Conservation (phyloP, 768 basidiomycete genomes). For the Rhizopogon sp. region DNA sequence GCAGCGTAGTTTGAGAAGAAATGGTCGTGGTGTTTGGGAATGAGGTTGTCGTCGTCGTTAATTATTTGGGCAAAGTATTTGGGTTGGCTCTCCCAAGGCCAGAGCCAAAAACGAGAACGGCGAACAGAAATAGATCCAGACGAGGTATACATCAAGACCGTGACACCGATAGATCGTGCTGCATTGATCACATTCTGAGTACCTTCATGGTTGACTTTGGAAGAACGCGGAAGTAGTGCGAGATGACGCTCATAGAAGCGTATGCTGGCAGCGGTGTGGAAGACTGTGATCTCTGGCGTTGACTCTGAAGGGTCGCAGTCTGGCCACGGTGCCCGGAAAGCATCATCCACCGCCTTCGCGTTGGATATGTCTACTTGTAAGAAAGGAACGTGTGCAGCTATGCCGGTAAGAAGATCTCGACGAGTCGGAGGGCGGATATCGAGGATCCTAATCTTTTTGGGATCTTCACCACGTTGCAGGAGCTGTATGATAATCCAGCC, state of each 20-base stretch:
- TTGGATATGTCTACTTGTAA: constrained; percentile 56
- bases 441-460: constrained; percentile 55
- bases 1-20: constrained; percentile 79
- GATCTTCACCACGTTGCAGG: constrained; percentile 66
- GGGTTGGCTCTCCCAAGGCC: constrained; percentile 71
- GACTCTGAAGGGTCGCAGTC: constrained; percentile 14
- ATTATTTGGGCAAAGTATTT: constrained; percentile 55
- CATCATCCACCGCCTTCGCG: constrained; percentile 44
- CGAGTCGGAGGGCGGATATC: constrained; percentile 63
- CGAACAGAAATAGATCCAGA: constrained; percentile 62
- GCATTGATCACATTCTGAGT: constrained; percentile 65
- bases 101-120: constrained; percentile 57
- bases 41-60: constrained; percentile 50
- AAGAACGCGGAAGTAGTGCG: constrained; percentile 47
- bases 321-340: constrained; percentile 66
- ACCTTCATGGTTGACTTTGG: constrained; percentile 60
- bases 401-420: constrained; percentile 48
- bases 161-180: constrained; percentile 48
- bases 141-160: constrained; percentile 64
- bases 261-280: constrained; percentile 75
- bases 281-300: constrained; percentile 47
- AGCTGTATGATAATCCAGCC: constrained; percentile 74
- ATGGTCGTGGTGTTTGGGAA: constrained; percentile 51
- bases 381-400: constrained; percentile 50
- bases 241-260: constrained; percentile 68